A percentile compares a stretch with the other conserved stretches of the same genome.
Evolutionary conservation across 805 yeast genomes (phyloP).

Genomic region (Lipomyces chichibuensis): DNA sequence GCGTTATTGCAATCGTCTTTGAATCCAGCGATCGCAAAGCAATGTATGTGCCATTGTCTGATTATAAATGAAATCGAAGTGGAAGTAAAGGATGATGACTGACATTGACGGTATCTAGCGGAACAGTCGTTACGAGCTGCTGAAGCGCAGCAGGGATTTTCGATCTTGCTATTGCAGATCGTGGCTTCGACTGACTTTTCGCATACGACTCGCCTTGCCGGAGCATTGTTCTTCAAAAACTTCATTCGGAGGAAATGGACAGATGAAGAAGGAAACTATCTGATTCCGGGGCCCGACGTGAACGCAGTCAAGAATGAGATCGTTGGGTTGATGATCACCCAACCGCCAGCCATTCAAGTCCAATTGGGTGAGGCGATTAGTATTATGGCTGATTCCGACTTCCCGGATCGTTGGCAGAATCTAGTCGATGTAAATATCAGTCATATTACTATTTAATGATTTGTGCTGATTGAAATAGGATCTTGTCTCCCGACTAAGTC

Average conservation of each 20-base stretch:
- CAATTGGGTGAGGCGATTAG: constrained; percentile 95
- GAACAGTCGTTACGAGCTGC: constrained; percentile 65
- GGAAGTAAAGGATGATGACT: neutral
- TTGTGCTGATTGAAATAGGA: constrained; percentile 42
- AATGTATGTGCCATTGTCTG: constrained; percentile 19
- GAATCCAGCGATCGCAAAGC: constrained; percentile 32
- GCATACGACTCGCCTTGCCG: constrained; percentile 72
- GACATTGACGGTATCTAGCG: constrained; percentile 35
- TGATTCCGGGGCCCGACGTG: constrained; percentile 64
- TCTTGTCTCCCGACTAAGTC: constrained; percentile 65
- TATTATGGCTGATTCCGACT: constrained; percentile 91
- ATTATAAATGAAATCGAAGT: neutral
- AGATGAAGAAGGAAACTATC: constrained; percentile 81
- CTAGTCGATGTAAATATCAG: constrained; percentile 57
- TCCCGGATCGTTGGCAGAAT: constrained; percentile 86
- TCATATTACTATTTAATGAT: neutral
- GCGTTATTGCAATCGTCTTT: constrained; percentile 30
- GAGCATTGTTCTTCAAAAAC: constrained; percentile 87
- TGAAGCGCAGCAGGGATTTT: constrained; percentile 73
- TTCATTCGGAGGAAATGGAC: constrained; percentile 79
- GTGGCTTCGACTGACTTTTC: constrained; percentile 64
- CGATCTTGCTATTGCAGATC: constrained; percentile 72
- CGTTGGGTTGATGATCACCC: constrained; percentile 78
- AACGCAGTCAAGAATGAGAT: constrained; percentile 72
- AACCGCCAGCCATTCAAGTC: constrained; percentile 75